Evolutionary conservation across 2,329 filamentous ascomycete genomes (phyloP).

Genomic region (Pseudogymnoascus sp.): DNA sequence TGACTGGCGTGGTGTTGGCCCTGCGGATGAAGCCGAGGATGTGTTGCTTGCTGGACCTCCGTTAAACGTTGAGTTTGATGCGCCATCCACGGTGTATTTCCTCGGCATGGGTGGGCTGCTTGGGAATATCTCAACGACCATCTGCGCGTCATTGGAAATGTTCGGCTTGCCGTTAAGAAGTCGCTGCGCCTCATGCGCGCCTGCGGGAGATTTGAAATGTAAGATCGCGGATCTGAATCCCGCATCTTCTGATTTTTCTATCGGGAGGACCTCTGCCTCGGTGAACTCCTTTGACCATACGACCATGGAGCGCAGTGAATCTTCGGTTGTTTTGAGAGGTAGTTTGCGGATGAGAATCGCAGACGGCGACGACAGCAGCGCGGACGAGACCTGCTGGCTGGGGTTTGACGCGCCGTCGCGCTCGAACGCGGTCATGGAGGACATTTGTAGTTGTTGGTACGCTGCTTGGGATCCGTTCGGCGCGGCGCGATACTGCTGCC

Average conservation of each 20-base stretch:
- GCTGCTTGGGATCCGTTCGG: conserved; percentile 22
- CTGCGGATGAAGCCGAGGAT: conserved; percentile 21
- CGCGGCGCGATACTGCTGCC: conserved; percentile 23
- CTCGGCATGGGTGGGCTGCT: conserved; percentile 29
- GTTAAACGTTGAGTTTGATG: conserved; percentile 11
- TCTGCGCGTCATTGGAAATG: conserved; percentile 40
- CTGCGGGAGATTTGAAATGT: conserved; percentile 43
- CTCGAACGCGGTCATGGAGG: conserved; percentile 25
- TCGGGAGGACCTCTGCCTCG: conserved; percentile 42
- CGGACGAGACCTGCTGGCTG: conserved; percentile 20
- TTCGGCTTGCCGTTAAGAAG: conserved; percentile 50
- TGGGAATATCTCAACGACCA: conserved; percentile 50
- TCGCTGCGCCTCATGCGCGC: conserved; percentile 47
- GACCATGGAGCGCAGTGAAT: conserved; percentile 48
- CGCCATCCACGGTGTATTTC: conserved; percentile 45
- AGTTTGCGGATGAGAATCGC: conserved; percentile 46
- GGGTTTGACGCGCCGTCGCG: conserved; percentile 19
- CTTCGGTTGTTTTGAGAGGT: conserved; percentile 44
- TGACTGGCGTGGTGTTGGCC: conserved; percentile 2
- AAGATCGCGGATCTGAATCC: conserved; percentile 45
- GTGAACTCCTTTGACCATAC: conserved; percentile 49
- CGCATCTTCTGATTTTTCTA: conserved; percentile 41
- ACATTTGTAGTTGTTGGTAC: conserved; percentile 26
- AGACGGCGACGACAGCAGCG: conserved; percentile 24
- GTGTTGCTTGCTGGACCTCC: conserved; percentile 29